Evolutionary conservation across 257 asterid genomes (phyloP).

Genomic region (Thymus mandschuricus): DNA sequence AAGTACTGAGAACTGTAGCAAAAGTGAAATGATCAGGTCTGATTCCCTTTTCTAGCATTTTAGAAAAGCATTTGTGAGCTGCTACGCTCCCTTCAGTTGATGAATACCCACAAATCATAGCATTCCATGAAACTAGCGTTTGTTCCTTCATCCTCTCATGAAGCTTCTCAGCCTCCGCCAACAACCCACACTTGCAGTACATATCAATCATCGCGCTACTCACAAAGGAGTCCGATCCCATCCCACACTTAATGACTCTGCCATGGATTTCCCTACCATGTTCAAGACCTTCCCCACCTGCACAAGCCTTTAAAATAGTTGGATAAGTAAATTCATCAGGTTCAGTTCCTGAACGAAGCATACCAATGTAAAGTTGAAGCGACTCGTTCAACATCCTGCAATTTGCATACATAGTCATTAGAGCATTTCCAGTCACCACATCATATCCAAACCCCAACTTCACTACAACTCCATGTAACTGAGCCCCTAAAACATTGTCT

Average conservation of each 20-base stretch:
- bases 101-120: slow-evolving; percentile 78
- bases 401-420: too few relatives aligned
- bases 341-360: too few relatives aligned
- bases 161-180: slow-evolving; percentile 83
- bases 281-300: slow-evolving; percentile 56
- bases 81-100: slow-evolving; percentile 67
- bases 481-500: too few relatives aligned
- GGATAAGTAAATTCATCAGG: slow-evolving; percentile 49
- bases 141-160: slow-evolving; percentile 41
- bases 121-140: slow-evolving; percentile 76
- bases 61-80: slow-evolving; percentile 58
- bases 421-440: too few relatives aligned
- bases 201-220: slow-evolving; percentile 82
- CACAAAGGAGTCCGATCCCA: slow-evolving; percentile 70
- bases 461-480: too few relatives aligned
- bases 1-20: slow-evolving; percentile 80
- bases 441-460: too few relatives aligned
- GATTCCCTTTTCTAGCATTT: too few relatives aligned
- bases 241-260: slow-evolving; percentile 64
- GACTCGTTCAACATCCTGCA: too few relatives aligned
- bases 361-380: too few relatives aligned
- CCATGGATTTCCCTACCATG: slow-evolving; percentile 74
- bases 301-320: slow-evolving; percentile 84
- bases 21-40: slow-evolving; percentile 41
- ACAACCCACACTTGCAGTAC: slow-evolving; percentile 77